Base-by-base conservation (phyloP, 352 stramenopile genomes). In the Phytophthora boehmeriae region DNA sequence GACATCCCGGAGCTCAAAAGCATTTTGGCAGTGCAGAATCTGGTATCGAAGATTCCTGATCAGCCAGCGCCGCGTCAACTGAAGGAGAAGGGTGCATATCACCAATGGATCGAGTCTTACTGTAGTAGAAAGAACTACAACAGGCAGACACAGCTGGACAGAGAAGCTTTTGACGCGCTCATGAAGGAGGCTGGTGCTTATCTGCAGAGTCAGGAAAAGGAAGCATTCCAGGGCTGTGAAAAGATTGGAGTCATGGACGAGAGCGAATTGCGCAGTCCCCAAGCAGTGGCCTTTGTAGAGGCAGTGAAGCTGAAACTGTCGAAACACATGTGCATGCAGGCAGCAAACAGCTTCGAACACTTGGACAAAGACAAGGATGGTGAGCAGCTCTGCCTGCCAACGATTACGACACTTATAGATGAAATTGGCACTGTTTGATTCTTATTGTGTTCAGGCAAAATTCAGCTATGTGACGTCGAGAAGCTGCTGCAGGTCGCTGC, bases 301-400 rank as follows among this genome's bases (percentile, higher is more conserved):
- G 80, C 75, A 6, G 48, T 89, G 22, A 78, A 84, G 60, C n/a
- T 88, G 19, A 89, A 87, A 59, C 64, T 92, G 20, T 75, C 69
- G 11, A 76, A 72, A 28, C 78, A 86, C 71, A 92, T 90, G 57
- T 87, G 68, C 54, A 59, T 59, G 20, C 70, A 74, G 13, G 58
- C 71, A 19, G 66, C 49, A 9, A 38, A 48, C 17, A 71, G 58
- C 48, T 92, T 92, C 45, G 78, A 79, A 39, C 61, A 79, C 20
- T 54, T 92, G 30, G 82, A 90, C 64, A 80, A 78, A 36, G 75
- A 90, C 56, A 81, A 89, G 48, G 80, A 89, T 51, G 82, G 82
- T 89, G 56, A 42, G 65, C 41, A 19, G 16, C 23, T 16, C 3
- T 45, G 30, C 30, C 13, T 60, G 0, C 54, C 6, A 35, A 5